These are phyloP conservation scores for Incumbomyces lentus DNA, from an alignment of 2,329 filamentous ascomycete genomes.

Conservation along the genomic window DNA sequence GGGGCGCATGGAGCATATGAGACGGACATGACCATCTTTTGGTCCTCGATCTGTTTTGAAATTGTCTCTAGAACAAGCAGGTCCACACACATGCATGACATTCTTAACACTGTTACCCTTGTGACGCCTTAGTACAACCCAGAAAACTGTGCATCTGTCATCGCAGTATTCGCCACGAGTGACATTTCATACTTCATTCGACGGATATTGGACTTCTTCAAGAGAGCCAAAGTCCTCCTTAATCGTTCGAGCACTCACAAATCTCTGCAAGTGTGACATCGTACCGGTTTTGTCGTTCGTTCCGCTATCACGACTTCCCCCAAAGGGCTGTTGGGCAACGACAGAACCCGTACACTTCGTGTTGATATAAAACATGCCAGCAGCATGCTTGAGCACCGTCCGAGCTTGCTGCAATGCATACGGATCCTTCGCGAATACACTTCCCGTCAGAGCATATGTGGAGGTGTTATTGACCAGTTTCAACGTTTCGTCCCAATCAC, in stretches of 20 bases:
- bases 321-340: constrained; percentile 63
- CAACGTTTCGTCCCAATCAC: constrained; percentile 36
- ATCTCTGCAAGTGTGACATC: constrained; percentile 51
- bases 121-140: too few relatives aligned
- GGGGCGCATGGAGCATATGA: too few relatives aligned
- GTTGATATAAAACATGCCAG: constrained; percentile 36
- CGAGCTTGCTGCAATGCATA: constrained; percentile 27
- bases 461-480: constrained; percentile 31
- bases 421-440: constrained; percentile 33
- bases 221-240: constrained; percentile 66
- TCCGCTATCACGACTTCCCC: constrained; percentile 56
- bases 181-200: constrained; percentile 24
- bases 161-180: too few relatives aligned
- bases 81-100: too few relatives aligned
- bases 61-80: too few relatives aligned
- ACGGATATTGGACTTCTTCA: constrained; percentile 53
- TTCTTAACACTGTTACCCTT: too few relatives aligned
- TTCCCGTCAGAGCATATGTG: constrained; percentile 34
- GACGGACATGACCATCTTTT: too few relatives aligned
- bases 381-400: constrained; percentile 28
- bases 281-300: constrained; percentile 67
- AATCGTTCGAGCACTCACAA: constrained; percentile 56
- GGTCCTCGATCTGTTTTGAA: too few relatives aligned
- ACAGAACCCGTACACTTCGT: constrained; percentile 55
- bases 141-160: too few relatives aligned